These are phyloP conservation scores for Apiospora koreana DNA, from an alignment of 2,329 filamentous ascomycete species.

Conservation along the genomic window DNA sequence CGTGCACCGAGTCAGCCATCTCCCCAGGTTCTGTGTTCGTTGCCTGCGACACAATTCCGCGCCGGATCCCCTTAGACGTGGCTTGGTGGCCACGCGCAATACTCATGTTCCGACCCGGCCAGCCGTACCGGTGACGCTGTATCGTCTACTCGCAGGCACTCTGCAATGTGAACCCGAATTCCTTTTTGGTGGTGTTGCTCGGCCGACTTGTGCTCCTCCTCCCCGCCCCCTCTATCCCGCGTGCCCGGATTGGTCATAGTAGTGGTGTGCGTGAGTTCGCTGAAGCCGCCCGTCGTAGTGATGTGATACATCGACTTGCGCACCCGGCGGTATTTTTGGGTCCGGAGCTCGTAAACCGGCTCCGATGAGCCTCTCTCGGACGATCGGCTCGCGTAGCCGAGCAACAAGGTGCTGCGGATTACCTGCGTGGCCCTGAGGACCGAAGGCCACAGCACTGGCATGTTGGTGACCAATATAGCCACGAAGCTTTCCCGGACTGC, in stretches of 20 bases:
- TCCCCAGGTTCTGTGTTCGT: not conserved
- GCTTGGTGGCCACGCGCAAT: not conserved
- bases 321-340: not conserved
- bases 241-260: not conserved
- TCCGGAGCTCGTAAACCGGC: not conserved
- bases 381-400: not conserved
- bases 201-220: not conserved
- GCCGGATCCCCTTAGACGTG: not conserved
- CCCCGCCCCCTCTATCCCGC: not conserved
- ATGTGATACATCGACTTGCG: not conserved
- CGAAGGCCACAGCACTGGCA: slow-evolving; percentile 37
- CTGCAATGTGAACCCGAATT: not conserved
- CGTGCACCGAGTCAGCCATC: not conserved
- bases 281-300: not conserved
- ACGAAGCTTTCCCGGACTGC: slow-evolving; percentile 46
- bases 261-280: not conserved
- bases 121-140: not conserved
- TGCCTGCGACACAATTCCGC: not conserved
- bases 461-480: slow-evolving; percentile 44
- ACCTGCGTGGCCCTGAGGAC: not conserved
- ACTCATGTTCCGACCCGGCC: not conserved
- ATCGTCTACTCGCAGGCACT: not conserved
- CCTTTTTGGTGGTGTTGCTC: not conserved
- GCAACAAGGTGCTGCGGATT: not conserved
- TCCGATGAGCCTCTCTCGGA: not conserved